Base-by-base conservation (phyloP, 495 filamentous ascomycete species). In the Aspergillus campestris region DNA sequence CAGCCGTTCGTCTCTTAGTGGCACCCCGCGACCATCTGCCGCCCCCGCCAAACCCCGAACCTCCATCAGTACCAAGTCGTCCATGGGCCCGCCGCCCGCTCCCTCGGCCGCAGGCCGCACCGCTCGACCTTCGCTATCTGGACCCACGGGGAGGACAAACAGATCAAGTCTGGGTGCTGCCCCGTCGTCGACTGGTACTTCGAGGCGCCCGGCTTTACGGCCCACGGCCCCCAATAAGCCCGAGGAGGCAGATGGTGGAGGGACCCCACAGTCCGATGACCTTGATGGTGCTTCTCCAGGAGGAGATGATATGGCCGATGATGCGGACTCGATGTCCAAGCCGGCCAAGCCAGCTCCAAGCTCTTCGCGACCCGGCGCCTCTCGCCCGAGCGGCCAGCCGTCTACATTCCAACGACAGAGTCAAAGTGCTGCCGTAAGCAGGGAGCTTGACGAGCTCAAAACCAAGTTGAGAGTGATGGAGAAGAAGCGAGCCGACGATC, bases 401-500 rank as follows among this genome's bases (percentile, higher is more conserved):
- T 52, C 50, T 45, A 61, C 45, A 54, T 55, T 58, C 12, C 67
- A 33, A 52, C 67, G 64, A 15, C 57, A 55, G 34, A 34, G 31
- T 0, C 59, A 62, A 36, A 66, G 47, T 44, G 45, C 69, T 31
- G 71, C 74, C 2, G 56, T 78, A 5, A 70, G 69, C 35, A 77
- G 83, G 47, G 85, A 95, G 52, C 69, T 85, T 29, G 86, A 91
- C 45, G 84, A 89, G 43, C 66, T 91, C 42, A 87, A 88, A 55
- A 78, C 82, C 2, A 91, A 89, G 56, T 65, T 92, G 1, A 80
- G 79, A 31, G 67, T 91, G 7, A 73, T 91, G 57, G 88, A 92
- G 53, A 87, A 87, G 56, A 90, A 92, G 58, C 69, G 87, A 40
- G 57, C 76, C 14, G 89, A 95, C 38, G 89, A 95, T 58, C 74